Evolutionary conservation across 2,329 filamentous ascomycete genomes (phyloP).

Genomic region (Falciphora oryzae): DNA sequence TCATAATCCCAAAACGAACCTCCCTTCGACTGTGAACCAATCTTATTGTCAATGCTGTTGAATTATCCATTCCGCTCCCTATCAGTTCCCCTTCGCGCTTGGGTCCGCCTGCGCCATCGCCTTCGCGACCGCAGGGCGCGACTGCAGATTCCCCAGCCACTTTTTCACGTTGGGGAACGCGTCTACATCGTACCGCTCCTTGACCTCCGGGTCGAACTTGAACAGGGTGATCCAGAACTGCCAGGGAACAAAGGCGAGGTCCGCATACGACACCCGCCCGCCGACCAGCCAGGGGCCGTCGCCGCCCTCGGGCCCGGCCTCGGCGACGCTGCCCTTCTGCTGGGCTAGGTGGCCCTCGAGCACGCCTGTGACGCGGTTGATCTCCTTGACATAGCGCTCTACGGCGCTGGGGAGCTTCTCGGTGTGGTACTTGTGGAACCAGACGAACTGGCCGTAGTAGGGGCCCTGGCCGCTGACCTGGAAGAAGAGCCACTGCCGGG

Average conservation of each 20-base stretch:
- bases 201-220: neutral
- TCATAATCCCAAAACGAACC: too few relatives aligned
- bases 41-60: too few relatives aligned
- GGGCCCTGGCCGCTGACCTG: slow-evolving; percentile 37
- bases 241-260: slow-evolving; percentile 19
- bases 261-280: slow-evolving; percentile 19
- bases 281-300: slow-evolving; percentile 21
- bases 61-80: too few relatives aligned
- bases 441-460: slow-evolving; percentile 32
- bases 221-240: slow-evolving; percentile 12
- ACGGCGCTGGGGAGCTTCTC: slow-evolving; percentile 19
- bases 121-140: slow-evolving; percentile 65
- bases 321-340: slow-evolving; percentile 11
- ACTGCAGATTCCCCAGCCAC: slow-evolving; percentile 65
- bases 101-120: slow-evolving; percentile 28
- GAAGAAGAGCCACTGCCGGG: slow-evolving; percentile 38
- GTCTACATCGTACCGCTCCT: slow-evolving; percentile 44
- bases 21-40: too few relatives aligned
- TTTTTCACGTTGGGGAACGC: slow-evolving; percentile 68
- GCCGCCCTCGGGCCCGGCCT: neutral
- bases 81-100: too few relatives aligned
- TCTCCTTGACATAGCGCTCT: slow-evolving; percentile 20
- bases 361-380: slow-evolving; percentile 20
- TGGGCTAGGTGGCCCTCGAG: slow-evolving; percentile 17
- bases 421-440: slow-evolving; percentile 21